Conservation (phyloP, 495 filamentous ascomycete genomes). For the Astrothelium macrocarpum region DNA sequence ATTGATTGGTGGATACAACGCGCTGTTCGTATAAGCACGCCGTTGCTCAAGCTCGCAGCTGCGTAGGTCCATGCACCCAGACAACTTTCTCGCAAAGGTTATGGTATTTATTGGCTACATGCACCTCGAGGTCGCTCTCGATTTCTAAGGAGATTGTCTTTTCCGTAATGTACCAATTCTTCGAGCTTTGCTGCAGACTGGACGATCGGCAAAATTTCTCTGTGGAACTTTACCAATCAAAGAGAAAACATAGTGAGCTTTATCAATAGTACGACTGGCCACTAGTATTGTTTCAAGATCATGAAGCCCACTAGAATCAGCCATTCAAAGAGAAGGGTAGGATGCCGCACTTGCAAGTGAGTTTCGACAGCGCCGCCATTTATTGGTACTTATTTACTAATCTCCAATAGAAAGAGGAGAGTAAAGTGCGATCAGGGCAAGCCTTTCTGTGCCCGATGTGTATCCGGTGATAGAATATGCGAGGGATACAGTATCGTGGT, state of each 20-base stretch:
- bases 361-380: neutral
- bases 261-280: neutral
- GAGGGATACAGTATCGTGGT: conserved; percentile 2
- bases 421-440: neutral
- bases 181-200: neutral
- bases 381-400: neutral
- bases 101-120: neutral
- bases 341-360: conserved; percentile 3
- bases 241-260: neutral
- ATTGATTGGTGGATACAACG: neutral
- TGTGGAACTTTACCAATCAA: neutral
- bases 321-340: conserved; percentile 1
- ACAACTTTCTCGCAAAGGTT: neutral
- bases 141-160: neutral
- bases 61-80: no score
- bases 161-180: neutral
- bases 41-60: neutral
- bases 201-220: neutral
- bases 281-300: neutral
- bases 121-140: neutral
- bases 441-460: conserved; percentile 1
- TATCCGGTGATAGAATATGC: neutral
- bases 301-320: conserved; percentile 1
- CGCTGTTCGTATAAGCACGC: neutral
- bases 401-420: neutral